Evolutionary conservation across 1,139 yeast species (phyloP).

Genomic region (Lodderomyces theae): DNA sequence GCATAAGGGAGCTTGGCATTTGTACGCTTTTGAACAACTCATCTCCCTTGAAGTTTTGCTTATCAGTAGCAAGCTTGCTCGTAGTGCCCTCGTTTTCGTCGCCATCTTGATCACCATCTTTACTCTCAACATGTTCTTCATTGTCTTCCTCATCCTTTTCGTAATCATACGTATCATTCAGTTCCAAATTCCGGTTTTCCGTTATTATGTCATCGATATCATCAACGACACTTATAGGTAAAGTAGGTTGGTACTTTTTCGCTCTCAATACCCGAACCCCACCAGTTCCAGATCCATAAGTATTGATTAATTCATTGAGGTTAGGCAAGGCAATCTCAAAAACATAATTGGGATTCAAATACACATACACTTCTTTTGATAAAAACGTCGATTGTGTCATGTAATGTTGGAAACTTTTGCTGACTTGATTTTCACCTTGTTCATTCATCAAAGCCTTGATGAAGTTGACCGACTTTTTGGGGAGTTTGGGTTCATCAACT

Average conservation of each 20-base stretch:
- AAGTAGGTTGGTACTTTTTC: constrained; percentile 56
- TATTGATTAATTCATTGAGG: constrained; percentile 53
- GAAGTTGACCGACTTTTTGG: constrained; percentile 44
- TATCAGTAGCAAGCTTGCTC: constrained; percentile 2
- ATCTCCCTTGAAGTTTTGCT: constrained; percentile 35
- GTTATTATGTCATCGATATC: constrained; percentile 56
- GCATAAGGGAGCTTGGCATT: constrained; percentile 51
- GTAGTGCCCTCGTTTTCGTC: constrained; percentile 14
- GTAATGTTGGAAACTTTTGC: constrained; percentile 34
- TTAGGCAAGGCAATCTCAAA: constrained; percentile 59
- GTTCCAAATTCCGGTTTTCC: constrained; percentile 27
- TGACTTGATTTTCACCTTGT: constrained; percentile 39
- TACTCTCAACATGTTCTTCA: background rate
- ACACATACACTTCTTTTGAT: constrained; percentile 41
- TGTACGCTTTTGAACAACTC: constrained; percentile 49
- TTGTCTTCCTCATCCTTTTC: constrained; percentile 22
- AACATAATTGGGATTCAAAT: constrained; percentile 47
- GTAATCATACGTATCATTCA: constrained; percentile 38
- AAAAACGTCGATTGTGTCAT: constrained; percentile 44
- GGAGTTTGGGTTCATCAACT: constrained; percentile 65
- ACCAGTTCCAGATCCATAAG: constrained; percentile 62
- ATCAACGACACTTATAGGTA: constrained; percentile 60
- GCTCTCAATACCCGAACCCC: constrained; percentile 47
- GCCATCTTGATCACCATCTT: constrained; percentile 15
- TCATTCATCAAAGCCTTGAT: constrained; percentile 34